phyloP scores from a whole-genome alignment of 2,329 filamentous ascomycete genomes.

The Pseudogymnoascus sp. region DNA sequence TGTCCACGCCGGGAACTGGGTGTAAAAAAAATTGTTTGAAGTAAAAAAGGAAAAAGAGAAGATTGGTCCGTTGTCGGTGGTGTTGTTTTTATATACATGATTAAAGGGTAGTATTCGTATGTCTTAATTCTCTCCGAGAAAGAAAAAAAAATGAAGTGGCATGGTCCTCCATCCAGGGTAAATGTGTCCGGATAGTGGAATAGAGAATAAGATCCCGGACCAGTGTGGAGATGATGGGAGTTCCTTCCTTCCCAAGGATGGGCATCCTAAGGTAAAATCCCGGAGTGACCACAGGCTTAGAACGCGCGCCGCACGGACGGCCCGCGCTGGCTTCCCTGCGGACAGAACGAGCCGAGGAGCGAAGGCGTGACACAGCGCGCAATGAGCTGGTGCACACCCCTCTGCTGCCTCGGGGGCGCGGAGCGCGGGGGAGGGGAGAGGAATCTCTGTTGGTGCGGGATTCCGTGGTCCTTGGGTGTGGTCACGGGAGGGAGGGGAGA shows the following conservation, averaged over 20 bases:
- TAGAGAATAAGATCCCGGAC: not conserved
- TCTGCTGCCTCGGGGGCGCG: not conserved
- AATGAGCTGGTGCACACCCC: not conserved
- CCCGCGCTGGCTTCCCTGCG: not conserved
- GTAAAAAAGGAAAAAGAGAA: not conserved
- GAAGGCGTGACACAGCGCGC: not conserved
- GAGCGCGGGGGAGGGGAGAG: not conserved
- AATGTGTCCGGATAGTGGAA: not conserved
- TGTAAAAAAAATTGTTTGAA: not conserved
- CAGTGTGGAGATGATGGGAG: not conserved
- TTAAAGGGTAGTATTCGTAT: not conserved
- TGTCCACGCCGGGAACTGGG: not conserved
- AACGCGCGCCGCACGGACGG: not conserved
- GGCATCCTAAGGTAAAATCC: not conserved
- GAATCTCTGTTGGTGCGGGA: not conserved
- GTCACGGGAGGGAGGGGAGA: conserved; percentile 9
- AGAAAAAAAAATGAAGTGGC: not conserved
- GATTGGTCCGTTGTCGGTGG: not conserved
- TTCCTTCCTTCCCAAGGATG: not conserved
- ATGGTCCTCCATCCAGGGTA: not conserved
- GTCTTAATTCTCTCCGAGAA: not conserved
- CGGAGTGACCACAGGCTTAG: not conserved
- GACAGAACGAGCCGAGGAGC: not conserved
- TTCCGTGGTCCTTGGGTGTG: not conserved
- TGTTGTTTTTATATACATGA: not conserved